A percentile compares a stretch with the other conserved stretches of the same genome.
Evolutionary conservation across 116 monocot genomes (phyloP).

Genomic region (Dioscorea cayenensis): DNA sequence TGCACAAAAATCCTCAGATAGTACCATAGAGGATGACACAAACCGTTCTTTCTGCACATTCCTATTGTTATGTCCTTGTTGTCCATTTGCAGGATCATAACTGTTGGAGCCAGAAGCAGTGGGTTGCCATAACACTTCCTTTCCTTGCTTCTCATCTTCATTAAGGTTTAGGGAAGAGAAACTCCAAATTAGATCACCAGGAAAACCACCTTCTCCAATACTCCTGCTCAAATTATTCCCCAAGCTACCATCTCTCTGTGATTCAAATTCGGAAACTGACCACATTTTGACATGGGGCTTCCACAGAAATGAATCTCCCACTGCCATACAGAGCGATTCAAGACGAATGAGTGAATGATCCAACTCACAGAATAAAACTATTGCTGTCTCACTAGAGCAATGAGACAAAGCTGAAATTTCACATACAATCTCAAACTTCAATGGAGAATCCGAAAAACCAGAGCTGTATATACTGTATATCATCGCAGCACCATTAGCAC

Average conservation of each 20-base stretch:
- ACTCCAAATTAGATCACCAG: slow-evolving; percentile 5
- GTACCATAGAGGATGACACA: slow-evolving; percentile 75
- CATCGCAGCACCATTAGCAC: slow-evolving; percentile 44
- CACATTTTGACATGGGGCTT: slow-evolving; percentile 57
- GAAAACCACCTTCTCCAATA: slow-evolving; percentile 54
- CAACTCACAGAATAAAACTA: slow-evolving; percentile 42
- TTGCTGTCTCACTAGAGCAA: slow-evolving; percentile 5
- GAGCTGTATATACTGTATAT: slow-evolving; percentile 30
- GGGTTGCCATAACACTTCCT: not conserved
- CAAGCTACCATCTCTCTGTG: slow-evolving; percentile 1
- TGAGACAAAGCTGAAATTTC: slow-evolving; percentile 35
- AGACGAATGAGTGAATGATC: slow-evolving; percentile 38
- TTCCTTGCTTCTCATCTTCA: not conserved
- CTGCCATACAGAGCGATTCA: slow-evolving; percentile 31
- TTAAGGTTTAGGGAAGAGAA: not conserved
- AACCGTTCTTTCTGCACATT: slow-evolving; percentile 8
- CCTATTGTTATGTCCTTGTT: not conserved
- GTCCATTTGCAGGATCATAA: not conserved
- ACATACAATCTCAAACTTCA: slow-evolving; percentile 34
- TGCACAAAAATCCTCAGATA: slow-evolving; percentile 53
- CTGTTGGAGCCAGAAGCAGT: not conserved
- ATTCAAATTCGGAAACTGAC: slow-evolving; percentile 28
- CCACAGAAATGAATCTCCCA: slow-evolving; percentile 44
- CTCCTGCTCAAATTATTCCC: slow-evolving; percentile 11
- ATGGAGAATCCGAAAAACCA: not conserved